Conservation (phyloP, 441 rosid species). For the Gossypium laxum region DNA sequence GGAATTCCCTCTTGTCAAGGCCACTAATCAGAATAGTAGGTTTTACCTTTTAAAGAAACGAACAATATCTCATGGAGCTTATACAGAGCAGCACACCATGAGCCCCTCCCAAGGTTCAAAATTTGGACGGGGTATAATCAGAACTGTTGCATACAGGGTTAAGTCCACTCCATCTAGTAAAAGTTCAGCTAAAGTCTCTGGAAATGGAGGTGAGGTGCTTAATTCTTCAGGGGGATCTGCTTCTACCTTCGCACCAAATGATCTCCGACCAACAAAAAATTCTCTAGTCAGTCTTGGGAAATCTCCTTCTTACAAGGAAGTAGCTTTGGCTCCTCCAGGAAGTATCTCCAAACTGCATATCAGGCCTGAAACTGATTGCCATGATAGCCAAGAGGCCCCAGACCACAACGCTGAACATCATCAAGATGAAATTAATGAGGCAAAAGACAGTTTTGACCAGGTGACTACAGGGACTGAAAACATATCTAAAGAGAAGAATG, state of each 20-base stretch:
- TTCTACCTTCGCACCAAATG: conserved; percentile 31
- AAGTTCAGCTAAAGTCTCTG: conserved; percentile 33
- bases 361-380: conserved; percentile 42
- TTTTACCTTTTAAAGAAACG: conserved; percentile 63
- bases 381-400: conserved; percentile 26
- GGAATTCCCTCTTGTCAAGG: conserved; percentile 45
- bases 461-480: conserved; percentile 21
- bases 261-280: conserved; percentile 31
- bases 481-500: conserved; percentile 26
- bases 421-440: conserved; percentile 32
- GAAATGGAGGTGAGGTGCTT: conserved; percentile 28
- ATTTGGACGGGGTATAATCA: conserved; percentile 68
- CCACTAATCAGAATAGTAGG: conserved; percentile 49
- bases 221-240: conserved; percentile 39
- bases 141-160: conserved; percentile 76
- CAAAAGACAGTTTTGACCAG: conserved; percentile 27
- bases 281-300: conserved; percentile 62
- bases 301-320: conserved; percentile 95
- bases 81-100: conserved; percentile 44
- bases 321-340: conserved; percentile 92
- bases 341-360: conserved; percentile 60
- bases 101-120: conserved; percentile 55
- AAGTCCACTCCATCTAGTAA: conserved; percentile 52
- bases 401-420: conserved; percentile 25
- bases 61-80: conserved; percentile 54